Percentiles rank a stretch among this genome's conserved stretches.
phyloP scores from a whole-genome alignment of 306 rosid genomes.

The Cucumis sativus region DNA sequence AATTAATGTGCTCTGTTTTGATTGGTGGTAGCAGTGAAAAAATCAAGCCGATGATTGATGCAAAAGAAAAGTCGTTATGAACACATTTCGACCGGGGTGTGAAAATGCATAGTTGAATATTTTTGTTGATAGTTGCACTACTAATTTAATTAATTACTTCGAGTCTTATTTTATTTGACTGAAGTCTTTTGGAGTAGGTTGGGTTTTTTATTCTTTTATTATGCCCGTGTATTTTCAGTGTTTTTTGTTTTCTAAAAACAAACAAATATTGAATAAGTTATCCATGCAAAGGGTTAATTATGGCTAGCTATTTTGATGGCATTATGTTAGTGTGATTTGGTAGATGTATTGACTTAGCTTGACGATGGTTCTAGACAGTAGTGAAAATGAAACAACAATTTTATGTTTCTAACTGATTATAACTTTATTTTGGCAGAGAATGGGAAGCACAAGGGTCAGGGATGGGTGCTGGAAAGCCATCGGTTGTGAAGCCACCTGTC shows the following conservation, averaged over 20 bases:
- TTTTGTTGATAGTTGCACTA: not conserved
- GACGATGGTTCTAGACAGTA: not conserved
- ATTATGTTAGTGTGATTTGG: not conserved
- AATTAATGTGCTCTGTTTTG: not conserved
- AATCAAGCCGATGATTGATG: not conserved
- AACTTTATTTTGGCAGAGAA: slow-evolving; percentile 45
- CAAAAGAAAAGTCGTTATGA: not conserved
- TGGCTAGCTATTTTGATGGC: not conserved
- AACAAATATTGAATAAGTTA: too few species aligned
- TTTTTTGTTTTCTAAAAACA: not conserved
- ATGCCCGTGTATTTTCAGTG: not conserved
- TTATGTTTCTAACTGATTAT: not conserved
- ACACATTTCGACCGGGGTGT: not conserved
- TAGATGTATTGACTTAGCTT: not conserved
- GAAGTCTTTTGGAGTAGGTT: not conserved
- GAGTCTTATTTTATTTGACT: not conserved
- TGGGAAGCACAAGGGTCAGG: slow-evolving; percentile 40
- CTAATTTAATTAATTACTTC: not conserved
- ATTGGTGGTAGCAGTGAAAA: not conserved
- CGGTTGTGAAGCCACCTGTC: slow-evolving; percentile 37
- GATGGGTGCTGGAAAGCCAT: slow-evolving; percentile 41
- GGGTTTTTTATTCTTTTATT: not conserved
- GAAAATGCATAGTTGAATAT: not conserved
- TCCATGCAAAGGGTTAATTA: not conserved
- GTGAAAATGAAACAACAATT: not conserved